phyloP scores from a whole-genome alignment of 139 green algal genomes.

The Volvox africanus region DNA sequence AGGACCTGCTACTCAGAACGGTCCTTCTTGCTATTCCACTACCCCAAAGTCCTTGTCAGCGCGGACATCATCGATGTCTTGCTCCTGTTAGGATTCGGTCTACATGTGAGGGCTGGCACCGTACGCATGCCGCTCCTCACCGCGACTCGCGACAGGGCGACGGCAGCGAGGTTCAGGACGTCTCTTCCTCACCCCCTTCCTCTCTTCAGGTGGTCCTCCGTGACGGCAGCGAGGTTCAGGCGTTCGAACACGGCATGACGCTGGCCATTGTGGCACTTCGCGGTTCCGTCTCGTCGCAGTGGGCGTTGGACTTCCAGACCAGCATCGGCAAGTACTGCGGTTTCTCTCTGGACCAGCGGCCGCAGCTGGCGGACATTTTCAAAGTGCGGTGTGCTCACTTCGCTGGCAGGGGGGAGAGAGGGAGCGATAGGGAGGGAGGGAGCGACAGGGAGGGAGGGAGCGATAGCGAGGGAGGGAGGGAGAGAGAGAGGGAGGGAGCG shows the following conservation, averaged over 20 bases:
- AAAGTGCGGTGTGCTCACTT: slow-evolving; percentile 46
- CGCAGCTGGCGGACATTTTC: slow-evolving; percentile 79
- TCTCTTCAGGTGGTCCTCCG: slow-evolving; percentile 51
- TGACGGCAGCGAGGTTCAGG: slow-evolving; percentile 52
- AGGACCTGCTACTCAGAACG: no score
- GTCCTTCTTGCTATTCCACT: no score
- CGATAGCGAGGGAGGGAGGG: no score
- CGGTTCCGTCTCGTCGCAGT: slow-evolving; percentile 74
- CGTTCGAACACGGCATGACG: slow-evolving; percentile 66
- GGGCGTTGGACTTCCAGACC: slow-evolving; percentile 77
- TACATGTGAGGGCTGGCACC: no score
- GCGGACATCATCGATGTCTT: no score
- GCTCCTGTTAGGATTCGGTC: no score
- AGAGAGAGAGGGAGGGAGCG: no score
- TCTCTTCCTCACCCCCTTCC: neutral
- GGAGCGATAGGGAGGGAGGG: no score
- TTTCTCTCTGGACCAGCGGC: slow-evolving; percentile 72
- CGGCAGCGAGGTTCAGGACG: slow-evolving; percentile 48
- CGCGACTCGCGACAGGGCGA: slow-evolving; percentile 40
- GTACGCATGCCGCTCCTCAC: neutral
- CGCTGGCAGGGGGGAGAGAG: no score
- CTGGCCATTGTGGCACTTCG: slow-evolving; percentile 73
- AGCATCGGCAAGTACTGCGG: slow-evolving; percentile 63
- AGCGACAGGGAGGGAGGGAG: no score
- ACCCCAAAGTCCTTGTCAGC: no score